phyloP scores from a whole-genome alignment of 2,329 filamentous ascomycete genomes.

The Claviceps maximensis region DNA sequence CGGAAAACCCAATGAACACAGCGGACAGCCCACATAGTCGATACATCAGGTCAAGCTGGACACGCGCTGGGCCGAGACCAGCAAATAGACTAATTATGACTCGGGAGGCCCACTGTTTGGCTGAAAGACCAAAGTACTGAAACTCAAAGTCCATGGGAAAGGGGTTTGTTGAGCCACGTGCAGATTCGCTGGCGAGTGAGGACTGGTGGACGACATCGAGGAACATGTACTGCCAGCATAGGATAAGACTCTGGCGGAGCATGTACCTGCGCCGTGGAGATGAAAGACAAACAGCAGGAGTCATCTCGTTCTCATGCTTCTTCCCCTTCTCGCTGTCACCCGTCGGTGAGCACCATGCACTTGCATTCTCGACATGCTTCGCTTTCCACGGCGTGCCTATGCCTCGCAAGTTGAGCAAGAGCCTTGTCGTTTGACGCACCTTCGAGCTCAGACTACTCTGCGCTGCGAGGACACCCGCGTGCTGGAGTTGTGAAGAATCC shows the following conservation, averaged over 20 bases:
- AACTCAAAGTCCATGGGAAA: background rate
- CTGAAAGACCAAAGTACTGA: background rate
- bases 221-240: slow-evolving; percentile 1
- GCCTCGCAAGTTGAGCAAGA: slow-evolving; percentile 1
- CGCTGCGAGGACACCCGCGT: background rate
- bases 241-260: background rate
- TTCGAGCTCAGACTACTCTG: background rate
- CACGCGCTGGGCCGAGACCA: background rate
- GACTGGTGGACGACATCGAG: background rate
- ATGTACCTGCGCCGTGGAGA: background rate
- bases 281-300: background rate
- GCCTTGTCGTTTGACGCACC: background rate
- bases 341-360: no score
- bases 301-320: background rate
- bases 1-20: background rate
- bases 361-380: background rate
- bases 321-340: background rate
- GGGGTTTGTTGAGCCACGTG: background rate
- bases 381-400: slow-evolving; percentile 1
- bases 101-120: background rate
- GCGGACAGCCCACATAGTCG: background rate
- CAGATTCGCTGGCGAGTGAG: background rate
- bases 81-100: background rate
- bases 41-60: background rate
- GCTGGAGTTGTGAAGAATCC: background rate